Base-by-base conservation (phyloP, 176 grass and related monocot species). In the Neostapfia colusana region DNA sequence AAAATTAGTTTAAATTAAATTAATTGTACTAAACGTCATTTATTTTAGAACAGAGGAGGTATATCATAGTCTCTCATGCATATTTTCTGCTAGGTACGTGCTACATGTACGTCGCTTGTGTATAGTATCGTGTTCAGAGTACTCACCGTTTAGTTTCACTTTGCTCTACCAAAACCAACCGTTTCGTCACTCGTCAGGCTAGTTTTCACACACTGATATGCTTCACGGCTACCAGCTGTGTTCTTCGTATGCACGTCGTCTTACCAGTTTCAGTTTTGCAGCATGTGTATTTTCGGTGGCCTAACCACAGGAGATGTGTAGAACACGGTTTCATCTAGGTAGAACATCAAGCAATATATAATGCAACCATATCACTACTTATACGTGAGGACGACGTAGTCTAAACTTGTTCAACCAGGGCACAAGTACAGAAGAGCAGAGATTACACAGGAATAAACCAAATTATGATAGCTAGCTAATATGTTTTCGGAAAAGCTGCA, bases 91-190 rank as follows among this genome's bases (percentile, higher is more conserved):
- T 36, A 3, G n/a, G 59, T 36, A 6, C n/a, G 74, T 74, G 40
- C 12, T 45, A 26, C 16, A 3, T 65, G 25, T 76, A 76, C 42
- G 43, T 38, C 23, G 27, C 59, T 13, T 49, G 46, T 49, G 46
- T 49, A 49, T 15, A n/a, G n/a, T 49, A 49, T 14, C 42, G 12
- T 77, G 36, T 37, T 36, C 36, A 51, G 27, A 0, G 20, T 0
- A 17, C 41, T 77, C 74, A 16, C 36, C 27, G 10, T 63, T 63
- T 63, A 25, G 43, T 38, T 23, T n/a, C n/a, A n/a, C 60, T 37
- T 51, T 65, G 49, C 42, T 38, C 60, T 65, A 77, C 60, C 59
- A 65, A 65, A 37, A 77, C 75, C 61, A 51, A 77, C 49, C 27
- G 27, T 51, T 65, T 76, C 17, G 26, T 25, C 44, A 26, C n/a